Conservation (phyloP, 177 flowering plant genomes). For the Vitis hybrid region DNA sequence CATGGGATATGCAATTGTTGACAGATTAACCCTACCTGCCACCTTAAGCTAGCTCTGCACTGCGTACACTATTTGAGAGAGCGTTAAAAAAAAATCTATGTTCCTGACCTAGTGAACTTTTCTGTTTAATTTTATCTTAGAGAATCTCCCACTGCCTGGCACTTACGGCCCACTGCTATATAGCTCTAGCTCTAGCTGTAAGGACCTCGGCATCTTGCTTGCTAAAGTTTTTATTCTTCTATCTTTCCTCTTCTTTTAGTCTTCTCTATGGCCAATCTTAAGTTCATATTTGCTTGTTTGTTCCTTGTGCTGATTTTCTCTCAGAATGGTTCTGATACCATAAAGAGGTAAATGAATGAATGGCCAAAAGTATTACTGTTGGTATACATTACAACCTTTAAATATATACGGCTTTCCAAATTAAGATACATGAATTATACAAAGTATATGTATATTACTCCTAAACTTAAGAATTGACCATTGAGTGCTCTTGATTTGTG, state of each 20-base stretch:
- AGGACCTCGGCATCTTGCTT: background rate
- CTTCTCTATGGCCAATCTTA: slow-evolving; percentile 24
- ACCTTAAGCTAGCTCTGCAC: too few relatives aligned
- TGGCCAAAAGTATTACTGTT: slow-evolving; percentile 12
- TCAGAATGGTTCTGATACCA: slow-evolving; percentile 2
- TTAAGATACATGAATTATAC: too few relatives aligned
- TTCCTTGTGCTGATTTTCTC: slow-evolving; percentile 22
- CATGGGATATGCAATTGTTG: too few relatives aligned
- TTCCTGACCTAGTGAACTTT: slow-evolving; percentile 4
- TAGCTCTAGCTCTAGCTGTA: background rate
- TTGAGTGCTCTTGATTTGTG: too few relatives aligned
- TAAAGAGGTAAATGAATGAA: slow-evolving; percentile 6
- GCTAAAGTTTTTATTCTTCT: background rate
- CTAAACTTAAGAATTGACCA: too few relatives aligned
- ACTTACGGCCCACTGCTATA: too few relatives aligned
- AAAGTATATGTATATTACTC: too few relatives aligned
- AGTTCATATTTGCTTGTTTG: slow-evolving; percentile 12
- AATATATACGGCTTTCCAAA: too few relatives aligned
- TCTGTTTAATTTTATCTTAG: background rate
- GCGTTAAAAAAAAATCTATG: background rate
- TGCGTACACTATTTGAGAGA: too few relatives aligned
- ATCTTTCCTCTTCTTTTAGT: background rate
- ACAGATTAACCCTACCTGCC: too few relatives aligned
- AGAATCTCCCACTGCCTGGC: background rate
- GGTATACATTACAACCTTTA: too few relatives aligned